These are phyloP conservation scores for Cladochytrium replicatum DNA, from an alignment of 192 early-diverging fungal genomes.

Conservation along the genomic window DNA sequence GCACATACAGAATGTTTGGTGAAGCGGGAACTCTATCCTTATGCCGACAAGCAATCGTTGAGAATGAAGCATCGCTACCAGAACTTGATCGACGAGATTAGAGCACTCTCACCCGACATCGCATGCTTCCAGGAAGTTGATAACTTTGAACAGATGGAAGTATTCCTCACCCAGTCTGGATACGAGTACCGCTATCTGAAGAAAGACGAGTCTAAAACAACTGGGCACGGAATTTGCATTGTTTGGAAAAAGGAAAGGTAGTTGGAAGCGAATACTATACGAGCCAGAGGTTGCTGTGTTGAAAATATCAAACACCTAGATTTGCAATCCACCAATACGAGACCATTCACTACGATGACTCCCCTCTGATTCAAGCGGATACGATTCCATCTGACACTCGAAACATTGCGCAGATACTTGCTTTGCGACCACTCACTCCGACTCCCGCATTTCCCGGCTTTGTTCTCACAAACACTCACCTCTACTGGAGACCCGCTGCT, in stretches of 20 bases:
- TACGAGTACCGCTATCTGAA: conserved; percentile 13
- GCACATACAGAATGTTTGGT: conserved; percentile 13
- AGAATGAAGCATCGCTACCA: conserved; percentile 12
- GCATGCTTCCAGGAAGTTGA: conserved; percentile 27
- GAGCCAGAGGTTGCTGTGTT: background rate
- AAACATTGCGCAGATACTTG: conserved; percentile 17
- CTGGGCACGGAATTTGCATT: conserved; percentile 17
- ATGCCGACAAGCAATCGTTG: conserved; percentile 11
- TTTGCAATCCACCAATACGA: conserved; percentile 7
- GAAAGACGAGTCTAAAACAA: conserved; percentile 9
- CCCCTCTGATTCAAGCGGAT: conserved; percentile 11
- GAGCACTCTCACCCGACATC: conserved; percentile 6
- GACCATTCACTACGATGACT: conserved; percentile 7
- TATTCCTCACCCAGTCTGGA: conserved; percentile 3
- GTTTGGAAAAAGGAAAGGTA: conserved; percentile 15
- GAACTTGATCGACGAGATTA: conserved; percentile 7
- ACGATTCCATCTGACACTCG: conserved; percentile 5
- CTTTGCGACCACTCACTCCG: background rate
- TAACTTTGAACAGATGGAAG: conserved; percentile 2
- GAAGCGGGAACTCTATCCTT: conserved; percentile 15
- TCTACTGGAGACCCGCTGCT: conserved; percentile 27
- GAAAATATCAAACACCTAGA: background rate
- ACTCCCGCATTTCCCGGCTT: conserved; percentile 5
- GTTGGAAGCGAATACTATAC: too few species aligned
- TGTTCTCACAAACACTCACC: conserved; percentile 28